phyloP scores from a whole-genome alignment of 148 eudicot genomes.

The Cornus florida region DNA sequence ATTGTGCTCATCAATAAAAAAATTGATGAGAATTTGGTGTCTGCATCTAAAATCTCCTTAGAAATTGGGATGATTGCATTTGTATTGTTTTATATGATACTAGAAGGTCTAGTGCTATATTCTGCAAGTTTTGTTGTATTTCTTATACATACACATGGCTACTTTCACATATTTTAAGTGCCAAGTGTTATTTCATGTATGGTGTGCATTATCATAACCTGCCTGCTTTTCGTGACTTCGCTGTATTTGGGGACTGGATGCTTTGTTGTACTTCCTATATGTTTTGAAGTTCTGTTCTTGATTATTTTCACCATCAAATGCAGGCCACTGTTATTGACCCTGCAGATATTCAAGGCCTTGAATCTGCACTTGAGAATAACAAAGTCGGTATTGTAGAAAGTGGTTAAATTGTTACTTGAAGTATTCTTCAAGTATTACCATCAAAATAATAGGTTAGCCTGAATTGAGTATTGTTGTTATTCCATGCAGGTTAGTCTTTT shows the following conservation, averaged over 20 bases:
- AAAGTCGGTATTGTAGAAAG: slow-evolving; percentile 42
- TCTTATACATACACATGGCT: not conserved
- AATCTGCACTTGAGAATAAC: slow-evolving; percentile 61
- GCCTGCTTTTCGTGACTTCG: not conserved
- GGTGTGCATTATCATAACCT: not conserved
- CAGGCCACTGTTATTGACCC: slow-evolving; percentile 93
- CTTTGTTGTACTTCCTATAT: not conserved
- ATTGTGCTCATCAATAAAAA: too few relatives aligned
- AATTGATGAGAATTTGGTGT: too few relatives aligned
- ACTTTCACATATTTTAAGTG: not conserved
- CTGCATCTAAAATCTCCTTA: too few relatives aligned
- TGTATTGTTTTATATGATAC: too few relatives aligned
- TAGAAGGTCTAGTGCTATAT: too few relatives aligned
- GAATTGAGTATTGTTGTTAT: not conserved
- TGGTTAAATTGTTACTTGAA: not conserved
- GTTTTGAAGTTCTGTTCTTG: not conserved
- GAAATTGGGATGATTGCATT: too few relatives aligned
- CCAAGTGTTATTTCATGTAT: not conserved
- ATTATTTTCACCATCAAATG: slow-evolving; percentile 6
- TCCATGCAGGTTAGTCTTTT: slow-evolving; percentile 58
- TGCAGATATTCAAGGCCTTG: slow-evolving; percentile 70
- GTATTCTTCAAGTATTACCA: not conserved
- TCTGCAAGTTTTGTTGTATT: not conserved
- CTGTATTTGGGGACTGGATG: not conserved
- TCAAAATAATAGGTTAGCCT: not conserved